Evolutionary conservation across 2,329 filamentous ascomycete genomes (phyloP).

Genomic region (Neofusicoccum parvum): DNA sequence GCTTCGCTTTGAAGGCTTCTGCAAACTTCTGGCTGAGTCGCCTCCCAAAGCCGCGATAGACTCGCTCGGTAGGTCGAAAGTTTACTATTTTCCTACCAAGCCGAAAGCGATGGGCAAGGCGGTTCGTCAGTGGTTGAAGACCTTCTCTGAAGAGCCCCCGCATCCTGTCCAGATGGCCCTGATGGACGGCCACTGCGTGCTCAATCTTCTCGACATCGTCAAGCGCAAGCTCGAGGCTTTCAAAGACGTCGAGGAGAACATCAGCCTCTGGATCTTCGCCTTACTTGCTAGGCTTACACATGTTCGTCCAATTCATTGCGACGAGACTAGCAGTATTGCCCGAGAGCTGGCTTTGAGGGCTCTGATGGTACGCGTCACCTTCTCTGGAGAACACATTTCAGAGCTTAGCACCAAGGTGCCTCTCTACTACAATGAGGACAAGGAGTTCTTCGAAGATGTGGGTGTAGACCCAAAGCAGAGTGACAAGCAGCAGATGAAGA

Average conservation of each 20-base stretch:
- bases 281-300: slow-evolving; percentile 75
- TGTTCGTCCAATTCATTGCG: slow-evolving; percentile 32
- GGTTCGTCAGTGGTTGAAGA: slow-evolving; percentile 5
- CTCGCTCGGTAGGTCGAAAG: slow-evolving; percentile 16
- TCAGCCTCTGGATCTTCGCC: slow-evolving; percentile 85
- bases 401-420: slow-evolving; percentile 34
- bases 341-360: slow-evolving; percentile 80
- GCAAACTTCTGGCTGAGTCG: neutral
- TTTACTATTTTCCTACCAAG: slow-evolving; percentile 22
- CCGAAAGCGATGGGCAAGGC: slow-evolving; percentile 39
- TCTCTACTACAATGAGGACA: slow-evolving; percentile 28
- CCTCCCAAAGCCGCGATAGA: neutral
- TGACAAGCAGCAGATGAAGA: neutral
- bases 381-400: slow-evolving; percentile 29
- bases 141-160: slow-evolving; percentile 41
- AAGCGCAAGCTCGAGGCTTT: slow-evolving; percentile 63
- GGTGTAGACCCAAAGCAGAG: neutral
- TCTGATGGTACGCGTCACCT: slow-evolving; percentile 59
- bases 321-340: slow-evolving; percentile 53
- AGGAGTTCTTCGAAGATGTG: slow-evolving; percentile 25
- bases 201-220: slow-evolving; percentile 67
- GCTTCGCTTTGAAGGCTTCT: slow-evolving; percentile 31
- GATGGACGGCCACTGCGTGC: slow-evolving; percentile 64
- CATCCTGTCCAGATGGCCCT: slow-evolving; percentile 53
- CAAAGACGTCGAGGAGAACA: slow-evolving; percentile 62